Base-by-base conservation (phyloP, 2,329 filamentous ascomycete species). In the Cercospora sp. region DNA sequence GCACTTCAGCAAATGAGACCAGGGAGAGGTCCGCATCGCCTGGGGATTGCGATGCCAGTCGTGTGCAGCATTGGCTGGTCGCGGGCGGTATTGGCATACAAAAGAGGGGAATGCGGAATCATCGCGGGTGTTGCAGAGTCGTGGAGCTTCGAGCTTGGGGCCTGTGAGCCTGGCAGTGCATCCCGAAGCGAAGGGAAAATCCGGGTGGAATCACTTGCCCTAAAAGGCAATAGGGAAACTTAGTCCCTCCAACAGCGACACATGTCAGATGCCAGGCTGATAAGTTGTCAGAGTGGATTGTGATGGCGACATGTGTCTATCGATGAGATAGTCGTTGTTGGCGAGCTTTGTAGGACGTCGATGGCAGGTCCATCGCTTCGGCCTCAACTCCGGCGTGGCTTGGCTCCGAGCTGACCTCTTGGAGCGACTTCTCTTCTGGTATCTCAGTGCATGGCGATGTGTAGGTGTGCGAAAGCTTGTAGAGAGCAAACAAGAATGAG, bases 81-180 rank as follows among this genome's bases (percentile, higher is more conserved):
- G 36, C 6, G 36, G 36, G n/a, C 36, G 36, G 36, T 57, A 57
- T 64, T 57, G 51, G 61, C 48, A 57, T 64, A n/a, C 28, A 57
- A 57, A 64, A 57, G 61, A 64, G 61, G 61, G 61, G 61, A 36
- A 55, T 64, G 61, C 61, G 61, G 61, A 64, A 64, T 30, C 61
- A 64, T 63, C 61, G 61, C 61, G 61, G 61, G 48, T 48, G 23
- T 55, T 28, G 18, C 26, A 39, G 16, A 18, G 12, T 51, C 20
- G 12, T 62, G 60, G 36, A 45, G 26, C 36, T 55, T 30, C 60
- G 36, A 30, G 60, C 60, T n/a, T n/a, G 36, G 36, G 39, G 60
- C 23, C 31, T 51, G 60, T 42, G 36, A 42, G 36, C 18, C 20
- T 53, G 48, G 18, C 48, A 36, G 36, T 59, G 13, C 55, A 36